Base-by-base conservation (phyloP, 345 rosid genomes). In the Reutealis trisperma region DNA sequence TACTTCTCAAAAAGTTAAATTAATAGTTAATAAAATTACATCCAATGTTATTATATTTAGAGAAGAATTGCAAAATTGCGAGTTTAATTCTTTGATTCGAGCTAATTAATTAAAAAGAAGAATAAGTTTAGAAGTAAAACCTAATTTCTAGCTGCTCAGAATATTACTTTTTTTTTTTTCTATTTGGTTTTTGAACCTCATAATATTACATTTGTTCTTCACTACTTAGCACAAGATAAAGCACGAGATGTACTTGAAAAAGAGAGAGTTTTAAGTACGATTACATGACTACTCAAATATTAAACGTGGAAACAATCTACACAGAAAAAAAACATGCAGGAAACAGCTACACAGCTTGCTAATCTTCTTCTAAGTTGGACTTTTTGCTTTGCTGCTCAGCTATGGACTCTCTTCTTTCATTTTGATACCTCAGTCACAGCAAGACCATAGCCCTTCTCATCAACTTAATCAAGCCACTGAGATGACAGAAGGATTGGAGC, bases 401-500 rank as follows among this genome's bases (percentile, higher is more conserved):
- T 52, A 1, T 70, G 60, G 58, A 47, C 55, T 54, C 58, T 24
- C 16, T 63, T 60, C 70, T 37, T 52, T 24, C 63, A 54, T 64
- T 59, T 21, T 9, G 37, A 25, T 21, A 13, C 67, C 27, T 58
- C 37, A 66, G 30, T 55, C 59, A 51, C 18, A 12, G 55, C 55
- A 54, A 54, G 21, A 18, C 59, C 37, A 19, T 32, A 24, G 37
- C 25, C 34, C 32, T 37, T 16, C 57, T 2, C 11, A 10, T 63
- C 41, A 37, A 37, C 30, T 44, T 51, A 2, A 64, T 89, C 85
- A 87, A 24, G 89, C 89, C 81, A 78, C 78, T 3, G 86, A 81
- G 83, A 86, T 52, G 21, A 83, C 80, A 51, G 91, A 74, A 24
- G 89, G 82, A 79, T 77, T 82, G 75, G 57, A 42, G 72, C 79